Evolutionary conservation across 345 rosid genomes (phyloP).

Genomic region (Dipteronia dyeriana): DNA sequence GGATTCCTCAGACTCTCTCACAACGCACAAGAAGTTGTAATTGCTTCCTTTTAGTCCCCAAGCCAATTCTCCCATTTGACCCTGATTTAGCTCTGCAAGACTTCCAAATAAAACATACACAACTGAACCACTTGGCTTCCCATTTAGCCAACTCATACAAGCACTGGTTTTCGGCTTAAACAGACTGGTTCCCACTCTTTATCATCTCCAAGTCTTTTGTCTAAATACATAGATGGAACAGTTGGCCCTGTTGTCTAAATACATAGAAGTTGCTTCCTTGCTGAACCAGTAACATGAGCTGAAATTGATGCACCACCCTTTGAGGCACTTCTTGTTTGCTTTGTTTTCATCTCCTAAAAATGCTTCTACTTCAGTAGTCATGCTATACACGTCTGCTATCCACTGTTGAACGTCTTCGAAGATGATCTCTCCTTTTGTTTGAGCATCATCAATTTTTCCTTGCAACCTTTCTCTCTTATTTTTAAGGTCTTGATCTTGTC

Average conservation of each 20-base stretch:
- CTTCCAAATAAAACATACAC: constrained; percentile 46
- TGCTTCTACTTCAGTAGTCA: neutral
- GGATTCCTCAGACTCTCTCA: constrained; percentile 27
- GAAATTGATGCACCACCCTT: neutral
- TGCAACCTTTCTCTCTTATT: neutral
- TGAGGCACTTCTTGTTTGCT: neutral
- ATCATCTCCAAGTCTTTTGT: constrained; percentile 21
- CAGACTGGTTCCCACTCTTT: constrained; percentile 11
- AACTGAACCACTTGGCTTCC: constrained; percentile 28
- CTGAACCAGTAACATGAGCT: neutral
- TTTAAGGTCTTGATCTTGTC: neutral
- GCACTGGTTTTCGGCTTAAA: constrained; percentile 18
- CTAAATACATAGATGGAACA: constrained; percentile 26
- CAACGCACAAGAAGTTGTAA: constrained; percentile 38
- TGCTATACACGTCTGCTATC: neutral
- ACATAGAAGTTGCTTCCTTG: no score
- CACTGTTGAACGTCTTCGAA: neutral
- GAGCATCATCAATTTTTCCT: neutral
- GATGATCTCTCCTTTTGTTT: neutral
- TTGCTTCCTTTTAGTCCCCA: constrained; percentile 20
- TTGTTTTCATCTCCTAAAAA: neutral
- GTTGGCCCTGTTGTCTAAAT: constrained; percentile 30
- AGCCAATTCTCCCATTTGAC: constrained; percentile 32
- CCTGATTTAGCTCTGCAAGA: constrained; percentile 17
- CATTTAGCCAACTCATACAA: constrained; percentile 28